A percentile compares a stretch with the other conserved stretches of the same genome.
Conservation (phyloP, 306 rosid genomes). For the Dalbergia cultrata region DNA sequence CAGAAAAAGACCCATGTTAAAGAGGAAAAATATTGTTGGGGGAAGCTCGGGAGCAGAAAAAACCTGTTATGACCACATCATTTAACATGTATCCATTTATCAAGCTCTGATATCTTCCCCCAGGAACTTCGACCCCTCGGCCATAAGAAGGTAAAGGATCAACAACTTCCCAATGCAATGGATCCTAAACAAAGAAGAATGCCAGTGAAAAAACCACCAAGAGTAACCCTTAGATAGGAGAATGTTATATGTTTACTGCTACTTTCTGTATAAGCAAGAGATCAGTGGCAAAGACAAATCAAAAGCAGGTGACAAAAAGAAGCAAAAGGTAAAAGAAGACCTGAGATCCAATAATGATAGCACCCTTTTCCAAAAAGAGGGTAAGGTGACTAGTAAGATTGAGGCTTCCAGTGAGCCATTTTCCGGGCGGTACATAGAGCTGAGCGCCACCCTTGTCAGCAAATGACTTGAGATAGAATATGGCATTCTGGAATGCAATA, state of each 20-base stretch:
- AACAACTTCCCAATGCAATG: slow-evolving; percentile 72
- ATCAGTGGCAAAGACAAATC: slow-evolving; percentile 5
- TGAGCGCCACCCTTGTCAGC: slow-evolving; percentile 99
- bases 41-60: background rate
- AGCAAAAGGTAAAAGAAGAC: slow-evolving; percentile 59
- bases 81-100: slow-evolving; percentile 80
- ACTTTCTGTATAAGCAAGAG: background rate
- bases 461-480: slow-evolving; percentile 94
- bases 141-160: slow-evolving; percentile 95
- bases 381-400: slow-evolving; percentile 96
- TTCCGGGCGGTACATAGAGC: slow-evolving; percentile 91
- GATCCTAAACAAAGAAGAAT: slow-evolving; percentile 65
- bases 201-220: slow-evolving; percentile 8
- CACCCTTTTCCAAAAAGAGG: slow-evolving; percentile 87
- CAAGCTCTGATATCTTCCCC: slow-evolving; percentile 86
- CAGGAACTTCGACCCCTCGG: slow-evolving; percentile 89
- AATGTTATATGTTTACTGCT: background rate
- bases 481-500: slow-evolving; percentile 93
- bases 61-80: slow-evolving; percentile 94
- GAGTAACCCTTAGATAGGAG: background rate
- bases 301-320: slow-evolving; percentile 24
- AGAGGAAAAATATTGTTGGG: background rate
- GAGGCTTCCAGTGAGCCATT: slow-evolving; percentile 91
- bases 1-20: background rate
- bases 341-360: slow-evolving; percentile 94